Evolutionary conservation across 2,329 filamentous ascomycete genomes (phyloP).

Genomic region (Emergomyces pasteurianus): DNA sequence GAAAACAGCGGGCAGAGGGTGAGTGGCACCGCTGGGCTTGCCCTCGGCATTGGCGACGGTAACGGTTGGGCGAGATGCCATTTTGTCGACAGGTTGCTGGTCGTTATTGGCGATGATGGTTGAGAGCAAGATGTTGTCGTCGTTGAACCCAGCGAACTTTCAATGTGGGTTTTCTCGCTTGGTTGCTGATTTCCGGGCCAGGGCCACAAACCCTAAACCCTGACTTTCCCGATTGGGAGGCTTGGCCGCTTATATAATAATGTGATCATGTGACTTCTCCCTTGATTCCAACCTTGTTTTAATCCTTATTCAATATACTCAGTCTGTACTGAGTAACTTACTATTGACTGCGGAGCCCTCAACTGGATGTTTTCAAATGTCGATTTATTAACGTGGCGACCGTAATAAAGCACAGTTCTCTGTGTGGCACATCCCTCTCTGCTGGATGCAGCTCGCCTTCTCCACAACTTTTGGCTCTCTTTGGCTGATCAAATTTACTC

Average conservation of each 20-base stretch:
- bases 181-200: constrained; percentile 18
- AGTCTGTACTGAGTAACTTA: no score
- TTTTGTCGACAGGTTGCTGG: constrained; percentile 41
- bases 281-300: not conserved
- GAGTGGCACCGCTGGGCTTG: constrained; percentile 75
- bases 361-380: no score
- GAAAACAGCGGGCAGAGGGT: constrained; percentile 95
- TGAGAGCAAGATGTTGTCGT: constrained; percentile 4
- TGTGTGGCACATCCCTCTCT: no score
- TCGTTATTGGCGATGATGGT: constrained; percentile 22
- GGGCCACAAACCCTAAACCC: constrained; percentile 28
- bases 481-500: no score
- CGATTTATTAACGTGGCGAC: not conserved
- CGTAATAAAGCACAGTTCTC: not conserved
- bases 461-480: no score
- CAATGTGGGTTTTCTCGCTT: constrained; percentile 36
- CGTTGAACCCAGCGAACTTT: constrained; percentile 1
- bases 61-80: constrained; percentile 96
- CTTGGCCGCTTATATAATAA: not conserved
- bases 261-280: not conserved
- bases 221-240: constrained; percentile 13
- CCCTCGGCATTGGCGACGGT: constrained; percentile 96
- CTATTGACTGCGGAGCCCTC: no score
- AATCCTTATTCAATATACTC: no score
- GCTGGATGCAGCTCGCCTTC: no score